These are phyloP conservation scores for Exophiala sideris DNA, from an alignment of 2,329 filamentous ascomycete species.

Conservation along the genomic window DNA sequence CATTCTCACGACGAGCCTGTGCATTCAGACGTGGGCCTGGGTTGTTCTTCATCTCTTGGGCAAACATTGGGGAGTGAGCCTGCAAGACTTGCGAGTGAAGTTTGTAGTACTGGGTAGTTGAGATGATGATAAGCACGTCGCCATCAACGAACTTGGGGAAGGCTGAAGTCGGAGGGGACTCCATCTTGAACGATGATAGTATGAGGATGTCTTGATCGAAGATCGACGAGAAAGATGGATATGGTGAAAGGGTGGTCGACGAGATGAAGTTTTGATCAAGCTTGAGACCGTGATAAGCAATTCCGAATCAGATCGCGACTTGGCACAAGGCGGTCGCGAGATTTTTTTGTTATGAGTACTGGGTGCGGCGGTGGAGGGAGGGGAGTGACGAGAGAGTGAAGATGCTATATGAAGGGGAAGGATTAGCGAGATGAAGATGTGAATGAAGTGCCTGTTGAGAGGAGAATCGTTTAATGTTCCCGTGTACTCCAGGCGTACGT, in stretches of 20 bases:
- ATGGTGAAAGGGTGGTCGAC: background rate
- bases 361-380: too few species aligned
- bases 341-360: too few species aligned
- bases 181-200: slow-evolving; percentile 18
- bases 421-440: too few species aligned
- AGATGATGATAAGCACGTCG: slow-evolving; percentile 39
- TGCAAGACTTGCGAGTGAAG: slow-evolving; percentile 36
- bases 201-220: background rate
- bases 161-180: slow-evolving; percentile 12
- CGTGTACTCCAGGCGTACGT: too few species aligned
- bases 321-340: too few species aligned
- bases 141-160: slow-evolving; percentile 40
- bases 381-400: too few species aligned
- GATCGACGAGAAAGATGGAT: background rate
- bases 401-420: too few species aligned
- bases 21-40: slow-evolving; percentile 31
- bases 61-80: slow-evolving; percentile 27
- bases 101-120: slow-evolving; percentile 35
- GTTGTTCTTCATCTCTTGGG: slow-evolving; percentile 23
- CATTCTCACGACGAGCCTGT: slow-evolving; percentile 30
- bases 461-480: too few species aligned
- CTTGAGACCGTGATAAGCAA: too few species aligned
- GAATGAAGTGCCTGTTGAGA: too few species aligned
- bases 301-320: too few species aligned
- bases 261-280: too few species aligned